Base-by-base conservation (phyloP, 176 grass and related monocot genomes). In the Oryza brachyantha region DNA sequence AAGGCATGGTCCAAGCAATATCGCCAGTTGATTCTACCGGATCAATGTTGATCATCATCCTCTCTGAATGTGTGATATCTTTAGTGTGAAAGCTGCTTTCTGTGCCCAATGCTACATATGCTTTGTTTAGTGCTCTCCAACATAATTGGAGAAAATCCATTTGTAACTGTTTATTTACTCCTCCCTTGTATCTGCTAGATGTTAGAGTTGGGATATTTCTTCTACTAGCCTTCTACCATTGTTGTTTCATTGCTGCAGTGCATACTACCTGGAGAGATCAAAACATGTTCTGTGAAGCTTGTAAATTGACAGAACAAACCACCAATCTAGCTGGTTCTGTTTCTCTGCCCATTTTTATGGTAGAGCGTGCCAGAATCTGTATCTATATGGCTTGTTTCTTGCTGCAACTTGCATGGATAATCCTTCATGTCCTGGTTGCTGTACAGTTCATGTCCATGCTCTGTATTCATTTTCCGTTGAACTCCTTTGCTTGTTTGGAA, bases 81-180 rank as follows among this genome's bases (percentile, higher is more conserved):
- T 10, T 89, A 80, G 81, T 65, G 70, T 80, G 42, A 45, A 88
- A 70, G 57, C 71, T 65, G 34, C 9, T 84, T 71, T 85, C 31
- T 81, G 32, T 89, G 83, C 61, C 34, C n/a, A 70, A 65, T 5
- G 35, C 76, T 71, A 55, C 71, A 36, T 84, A 28, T 11, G 35
- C 77, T 41, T 41, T 76, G 76, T 72, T 72, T 59, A 79, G 37
- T 59, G 42, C 59, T 45, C 43, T 55, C 37, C 22, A 46, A 3
- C 31, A 22, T 61, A 60, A 59, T 48, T 21, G 35, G 45, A 80
- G 76, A 46, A 66, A 64, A 36, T 60, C 77, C 28, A 37, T 85
- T 75, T 63, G 24, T 84, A 80, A 65, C 64, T 79, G 31, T 0
- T 10, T 29, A 55, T 71, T 80, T 43, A 43, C 13, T 43, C 41